phyloP scores from a whole-genome alignment of 2,329 filamentous ascomycete genomes.

The Exophiala xenobiotica region DNA sequence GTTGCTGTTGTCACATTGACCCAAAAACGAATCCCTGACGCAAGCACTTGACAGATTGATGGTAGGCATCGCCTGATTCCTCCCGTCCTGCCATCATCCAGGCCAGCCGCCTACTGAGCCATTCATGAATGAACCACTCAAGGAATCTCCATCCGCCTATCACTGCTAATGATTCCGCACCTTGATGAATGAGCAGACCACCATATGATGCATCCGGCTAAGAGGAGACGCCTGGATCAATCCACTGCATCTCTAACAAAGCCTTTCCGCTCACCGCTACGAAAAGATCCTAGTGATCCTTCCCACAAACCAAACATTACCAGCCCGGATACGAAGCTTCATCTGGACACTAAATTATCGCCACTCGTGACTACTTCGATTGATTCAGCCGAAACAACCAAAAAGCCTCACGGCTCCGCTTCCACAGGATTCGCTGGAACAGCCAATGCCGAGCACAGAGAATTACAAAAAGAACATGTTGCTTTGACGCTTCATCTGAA shows the following conservation, averaged over 20 bases:
- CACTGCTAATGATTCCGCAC: too few species aligned
- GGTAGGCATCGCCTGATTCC: background rate
- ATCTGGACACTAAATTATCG: slow-evolving; percentile 4
- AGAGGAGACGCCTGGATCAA: slow-evolving; percentile 63
- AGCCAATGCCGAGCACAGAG: slow-evolving; percentile 31
- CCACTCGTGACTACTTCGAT: slow-evolving; percentile 14
- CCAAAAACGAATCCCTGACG: background rate
- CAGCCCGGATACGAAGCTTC: background rate
- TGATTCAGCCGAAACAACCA: background rate
- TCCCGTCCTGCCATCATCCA: background rate
- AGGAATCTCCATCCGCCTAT: background rate
- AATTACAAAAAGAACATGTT: slow-evolving; percentile 40
- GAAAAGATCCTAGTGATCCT: slow-evolving; percentile 7
- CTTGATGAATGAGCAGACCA: background rate
- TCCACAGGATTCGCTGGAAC: slow-evolving; percentile 16
- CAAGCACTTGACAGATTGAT: background rate
- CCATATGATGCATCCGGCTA: slow-evolving; percentile 43
- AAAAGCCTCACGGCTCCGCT: slow-evolving; percentile 6
- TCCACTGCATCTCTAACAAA: slow-evolving; percentile 61
- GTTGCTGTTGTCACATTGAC: background rate
- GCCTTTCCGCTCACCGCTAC: slow-evolving; percentile 66
- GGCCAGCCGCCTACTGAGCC: background rate
- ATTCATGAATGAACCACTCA: background rate
- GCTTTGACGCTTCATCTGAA: slow-evolving; percentile 34
- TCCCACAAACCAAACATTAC: slow-evolving; percentile 1